phyloP scores from a whole-genome alignment of 805 yeast species.

The Candida koratica region DNA sequence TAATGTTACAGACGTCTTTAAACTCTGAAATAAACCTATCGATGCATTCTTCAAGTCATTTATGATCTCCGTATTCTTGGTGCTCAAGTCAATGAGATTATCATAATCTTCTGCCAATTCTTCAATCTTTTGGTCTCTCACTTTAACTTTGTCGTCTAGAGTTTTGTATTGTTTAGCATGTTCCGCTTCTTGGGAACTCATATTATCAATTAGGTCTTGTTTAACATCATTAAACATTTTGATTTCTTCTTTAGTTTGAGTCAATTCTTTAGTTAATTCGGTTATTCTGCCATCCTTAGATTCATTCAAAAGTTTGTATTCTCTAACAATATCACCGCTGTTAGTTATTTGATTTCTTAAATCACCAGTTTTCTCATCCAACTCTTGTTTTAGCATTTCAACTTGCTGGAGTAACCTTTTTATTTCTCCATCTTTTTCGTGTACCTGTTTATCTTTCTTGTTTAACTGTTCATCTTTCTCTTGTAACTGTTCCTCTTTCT shows the following conservation, averaged over 20 bases:
- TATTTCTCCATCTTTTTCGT: constrained; percentile 7
- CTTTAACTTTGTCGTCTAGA: constrained; percentile 48
- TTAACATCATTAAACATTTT: constrained; percentile 40
- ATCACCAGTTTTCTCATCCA: constrained; percentile 1
- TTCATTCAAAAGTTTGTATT: constrained; percentile 9
- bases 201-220: constrained; percentile 60
- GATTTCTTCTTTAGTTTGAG: constrained; percentile 16
- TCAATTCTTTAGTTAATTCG: constrained; percentile 8
- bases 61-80: constrained; percentile 24
- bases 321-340: constrained; percentile 2
- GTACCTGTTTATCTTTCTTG: constrained; percentile 8
- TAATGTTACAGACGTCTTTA: constrained; percentile 17
- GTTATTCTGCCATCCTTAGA: constrained; percentile 11
- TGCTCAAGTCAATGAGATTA: constrained; percentile 39
- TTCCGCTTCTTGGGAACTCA: constrained; percentile 62
- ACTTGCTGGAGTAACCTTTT: constrained; percentile 10
- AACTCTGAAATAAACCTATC: constrained; percentile 13
- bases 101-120: constrained; percentile 42
- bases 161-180: constrained; percentile 49
- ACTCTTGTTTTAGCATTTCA: constrained; percentile 7
- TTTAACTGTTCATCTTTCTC: not conserved
- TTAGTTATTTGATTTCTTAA: constrained; percentile 5
- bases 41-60: constrained; percentile 22
- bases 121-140: constrained; percentile 43
- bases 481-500: not conserved